Conservation (phyloP, 345 rosid species). For the Melaleuca alternifolia region DNA sequence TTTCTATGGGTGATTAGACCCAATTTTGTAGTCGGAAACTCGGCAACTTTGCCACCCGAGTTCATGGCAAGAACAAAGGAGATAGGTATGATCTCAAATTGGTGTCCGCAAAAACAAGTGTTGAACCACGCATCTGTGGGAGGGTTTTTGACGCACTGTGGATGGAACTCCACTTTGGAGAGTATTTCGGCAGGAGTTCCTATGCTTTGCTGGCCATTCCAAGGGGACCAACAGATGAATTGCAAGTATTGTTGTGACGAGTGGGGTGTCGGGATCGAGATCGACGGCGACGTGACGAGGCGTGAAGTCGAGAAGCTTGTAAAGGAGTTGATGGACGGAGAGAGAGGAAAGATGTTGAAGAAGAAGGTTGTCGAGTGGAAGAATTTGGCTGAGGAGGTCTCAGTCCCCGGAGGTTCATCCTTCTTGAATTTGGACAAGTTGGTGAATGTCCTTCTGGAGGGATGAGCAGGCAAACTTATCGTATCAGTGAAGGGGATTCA, state of each 20-base stretch:
- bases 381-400: background rate
- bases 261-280: background rate
- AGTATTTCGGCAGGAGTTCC: background rate
- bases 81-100: background rate
- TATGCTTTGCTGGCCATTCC: background rate
- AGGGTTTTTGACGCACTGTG: background rate
- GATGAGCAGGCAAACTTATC: no score
- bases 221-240: background rate
- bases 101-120: background rate
- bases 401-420: background rate
- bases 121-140: background rate
- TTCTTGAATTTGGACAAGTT: background rate
- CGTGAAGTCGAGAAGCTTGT: background rate
- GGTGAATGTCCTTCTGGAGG: background rate
- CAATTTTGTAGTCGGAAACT: background rate
- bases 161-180: background rate
- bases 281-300: background rate
- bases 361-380: background rate
- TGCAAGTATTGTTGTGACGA: background rate
- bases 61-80: background rate
- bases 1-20: background rate
- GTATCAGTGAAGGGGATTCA: no score
- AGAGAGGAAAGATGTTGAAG: background rate
- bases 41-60: background rate
- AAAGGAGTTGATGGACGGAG: background rate